Evolutionary conservation across 345 rosid genomes (phyloP).

Genomic region (Noccaea caerulescens): DNA sequence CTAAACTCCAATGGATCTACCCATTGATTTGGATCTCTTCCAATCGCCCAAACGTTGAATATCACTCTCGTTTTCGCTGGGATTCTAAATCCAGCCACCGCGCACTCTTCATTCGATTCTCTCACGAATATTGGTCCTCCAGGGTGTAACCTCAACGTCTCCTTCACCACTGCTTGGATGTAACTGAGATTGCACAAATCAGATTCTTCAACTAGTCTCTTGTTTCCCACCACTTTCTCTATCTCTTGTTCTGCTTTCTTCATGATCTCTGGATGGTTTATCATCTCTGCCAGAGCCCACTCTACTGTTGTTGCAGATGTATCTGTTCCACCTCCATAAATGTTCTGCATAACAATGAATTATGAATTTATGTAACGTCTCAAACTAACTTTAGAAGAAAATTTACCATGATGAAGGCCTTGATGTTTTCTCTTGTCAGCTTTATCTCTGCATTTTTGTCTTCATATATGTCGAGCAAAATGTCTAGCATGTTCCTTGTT

Average conservation of each 20-base stretch:
- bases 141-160: slow-evolving; percentile 77
- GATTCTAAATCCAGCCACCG: slow-evolving; percentile 48
- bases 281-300: slow-evolving; percentile 77
- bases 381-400: background rate
- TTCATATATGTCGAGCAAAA: slow-evolving; percentile 66
- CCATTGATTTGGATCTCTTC: slow-evolving; percentile 60
- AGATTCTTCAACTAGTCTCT: slow-evolving; percentile 58
- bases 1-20: slow-evolving; percentile 57
- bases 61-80: slow-evolving; percentile 60
- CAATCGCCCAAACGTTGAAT: slow-evolving; percentile 60
- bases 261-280: slow-evolving; percentile 66
- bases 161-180: slow-evolving; percentile 66
- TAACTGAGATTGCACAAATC: slow-evolving; percentile 63
- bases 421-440: slow-evolving; percentile 68
- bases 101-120: slow-evolving; percentile 53
- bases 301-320: slow-evolving; percentile 63
- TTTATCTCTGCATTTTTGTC: slow-evolving; percentile 64
- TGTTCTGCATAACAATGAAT: slow-evolving; percentile 49
- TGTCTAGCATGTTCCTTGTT: slow-evolving; percentile 59
- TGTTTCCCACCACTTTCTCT: slow-evolving; percentile 56
- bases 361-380: background rate
- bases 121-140: slow-evolving; percentile 58
- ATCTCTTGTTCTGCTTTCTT: slow-evolving; percentile 63
- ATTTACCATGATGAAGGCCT: slow-evolving; percentile 75
- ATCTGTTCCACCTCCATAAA: slow-evolving; percentile 71